Evolutionary conservation across 345 rosid genomes (phyloP).

Genomic region (Corchorus capsularis): DNA sequence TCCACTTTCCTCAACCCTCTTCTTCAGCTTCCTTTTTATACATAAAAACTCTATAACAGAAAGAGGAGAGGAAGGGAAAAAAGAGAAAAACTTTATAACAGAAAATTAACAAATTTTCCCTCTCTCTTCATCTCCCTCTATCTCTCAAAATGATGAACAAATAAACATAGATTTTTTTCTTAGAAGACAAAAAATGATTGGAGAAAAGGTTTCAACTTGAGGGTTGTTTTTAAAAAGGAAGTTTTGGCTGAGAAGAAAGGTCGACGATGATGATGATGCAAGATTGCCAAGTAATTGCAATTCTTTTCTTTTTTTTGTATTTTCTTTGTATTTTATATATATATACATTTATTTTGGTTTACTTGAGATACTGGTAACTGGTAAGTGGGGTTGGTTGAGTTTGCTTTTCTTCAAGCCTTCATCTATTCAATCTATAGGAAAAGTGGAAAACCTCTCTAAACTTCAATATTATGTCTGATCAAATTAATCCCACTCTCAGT

Average conservation of each 20-base stretch:
- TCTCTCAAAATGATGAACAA: conserved; percentile 2
- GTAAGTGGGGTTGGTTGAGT: conserved; percentile 19
- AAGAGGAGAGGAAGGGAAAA: not conserved
- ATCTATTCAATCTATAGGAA: not conserved
- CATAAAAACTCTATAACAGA: conserved; percentile 8
- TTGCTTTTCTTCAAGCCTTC: not conserved
- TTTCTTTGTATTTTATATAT: not conserved
- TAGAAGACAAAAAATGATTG: not conserved
- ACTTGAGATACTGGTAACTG: no score
- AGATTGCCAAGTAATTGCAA: no score
- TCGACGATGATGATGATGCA: not conserved
- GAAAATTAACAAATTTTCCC: not conserved
- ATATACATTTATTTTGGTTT: not conserved
- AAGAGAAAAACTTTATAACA: not conserved
- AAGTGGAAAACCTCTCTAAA: not conserved
- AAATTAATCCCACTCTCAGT: conserved; percentile 4
- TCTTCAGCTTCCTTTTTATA: conserved; percentile 17
- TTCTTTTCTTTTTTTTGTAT: not conserved
- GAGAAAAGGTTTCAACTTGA: not conserved
- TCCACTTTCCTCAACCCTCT: conserved; percentile 18
- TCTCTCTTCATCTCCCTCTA: conserved; percentile 21
- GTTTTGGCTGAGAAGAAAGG: not conserved
- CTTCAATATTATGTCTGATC: not conserved
- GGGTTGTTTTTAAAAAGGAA: not conserved
- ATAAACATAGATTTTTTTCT: not conserved